Base-by-base conservation (phyloP, 371 early-diverging fungal genomes). In the Rhizomucor miehei region DNA sequence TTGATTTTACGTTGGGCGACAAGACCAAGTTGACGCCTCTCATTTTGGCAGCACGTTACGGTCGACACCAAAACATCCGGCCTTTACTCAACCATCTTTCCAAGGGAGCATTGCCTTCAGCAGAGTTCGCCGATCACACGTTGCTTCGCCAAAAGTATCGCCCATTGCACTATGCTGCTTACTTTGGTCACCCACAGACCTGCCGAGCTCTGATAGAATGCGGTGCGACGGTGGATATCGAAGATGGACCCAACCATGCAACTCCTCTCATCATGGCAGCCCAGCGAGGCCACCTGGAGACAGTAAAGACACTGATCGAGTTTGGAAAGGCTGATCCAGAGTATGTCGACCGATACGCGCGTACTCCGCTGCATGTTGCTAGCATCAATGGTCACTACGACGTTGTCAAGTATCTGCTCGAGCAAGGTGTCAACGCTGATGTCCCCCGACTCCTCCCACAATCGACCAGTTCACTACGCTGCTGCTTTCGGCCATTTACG, bases 111-210 rank as follows among this genome's bases (percentile, higher is more conserved):
- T 23, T 62, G 1, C 64, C 66, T 11, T 51, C 57, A 10, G 10
- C 62, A 9, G 59, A 60, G 24, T 66, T 67, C 20, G 70, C 77
- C 0, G 69, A 75, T 52, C 63, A 64, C 24, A 75, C 82, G 1
- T 48, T 71, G 40, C 47, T 77, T n/a, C 59, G 62, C 6, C 62
- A 72, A 45, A 75, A 64, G 46, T 71, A 68, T 57, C 77, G 75
- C 1, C 71, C 79, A 9, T 54, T 85, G 1, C 86, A 85, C 56
- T 83, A 67, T 56, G 86, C 84, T 16, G 77, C 83, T 1, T 73
- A 69, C 38, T 74, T 65, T 61, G 82, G 82, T 13, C 79, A 77
- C 49, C 21, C 68, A 3, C 69, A 81, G 16, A 69, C 71, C 3
- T 79, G 82, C 35, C 46, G 57, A 6, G 59, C 53, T 11, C 55